A percentile compares a stretch with the other conserved stretches of the same genome.
Conservation (phyloP, 306 rosid genomes). For the Pyrus communis region DNA sequence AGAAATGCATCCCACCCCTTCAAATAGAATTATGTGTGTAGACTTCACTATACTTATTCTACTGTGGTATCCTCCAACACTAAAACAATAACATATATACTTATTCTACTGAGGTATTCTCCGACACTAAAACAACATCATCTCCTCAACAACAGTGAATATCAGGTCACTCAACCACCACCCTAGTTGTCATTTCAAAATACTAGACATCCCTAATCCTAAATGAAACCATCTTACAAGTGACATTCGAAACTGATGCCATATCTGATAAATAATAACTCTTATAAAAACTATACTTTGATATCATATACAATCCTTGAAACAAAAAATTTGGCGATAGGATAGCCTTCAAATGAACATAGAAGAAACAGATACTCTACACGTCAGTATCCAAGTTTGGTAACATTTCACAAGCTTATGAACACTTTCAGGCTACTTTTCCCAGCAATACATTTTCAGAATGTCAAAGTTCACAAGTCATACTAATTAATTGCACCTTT, state of each 20-base stretch:
- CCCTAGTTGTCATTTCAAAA: background rate
- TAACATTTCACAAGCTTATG: background rate
- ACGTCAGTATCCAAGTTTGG: background rate
- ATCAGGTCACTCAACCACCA: background rate
- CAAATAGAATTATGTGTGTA: background rate
- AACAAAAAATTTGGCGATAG: background rate
- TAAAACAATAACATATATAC: background rate
- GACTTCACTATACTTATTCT: background rate
- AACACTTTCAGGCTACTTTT: background rate
- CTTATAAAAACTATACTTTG: background rate
- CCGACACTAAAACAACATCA: background rate
- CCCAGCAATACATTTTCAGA: background rate
- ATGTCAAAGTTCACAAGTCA: background rate
- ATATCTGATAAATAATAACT: background rate
- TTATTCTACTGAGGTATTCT: background rate
- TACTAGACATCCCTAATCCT: background rate
- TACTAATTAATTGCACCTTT: background rate
- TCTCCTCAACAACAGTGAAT: background rate
- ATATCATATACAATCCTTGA: background rate
- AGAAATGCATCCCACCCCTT: background rate
- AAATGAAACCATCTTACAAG: background rate
- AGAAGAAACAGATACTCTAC: background rate
- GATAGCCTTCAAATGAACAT: background rate
- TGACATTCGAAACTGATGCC: background rate
- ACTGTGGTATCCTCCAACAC: background rate